phyloP scores from a whole-genome alignment of 2,329 filamentous ascomycete genomes.

The Fusarium verticillioides region DNA sequence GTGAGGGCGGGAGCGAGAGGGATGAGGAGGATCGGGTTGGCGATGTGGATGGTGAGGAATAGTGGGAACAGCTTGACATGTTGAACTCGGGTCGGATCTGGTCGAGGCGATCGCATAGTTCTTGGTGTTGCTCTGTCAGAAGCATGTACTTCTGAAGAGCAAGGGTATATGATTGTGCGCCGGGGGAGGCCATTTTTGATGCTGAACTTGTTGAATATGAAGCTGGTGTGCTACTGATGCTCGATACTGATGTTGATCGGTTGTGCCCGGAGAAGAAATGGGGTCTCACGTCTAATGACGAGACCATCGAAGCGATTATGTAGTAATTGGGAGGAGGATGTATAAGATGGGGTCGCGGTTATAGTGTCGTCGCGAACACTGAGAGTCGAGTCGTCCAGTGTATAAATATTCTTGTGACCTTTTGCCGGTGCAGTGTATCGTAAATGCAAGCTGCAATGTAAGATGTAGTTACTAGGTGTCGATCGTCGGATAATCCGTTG shows the following conservation, averaged over 20 bases:
- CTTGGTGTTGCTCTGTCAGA: conserved; percentile 65
- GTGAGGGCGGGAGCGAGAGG: conserved; percentile 61
- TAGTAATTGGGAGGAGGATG: conserved; percentile 7
- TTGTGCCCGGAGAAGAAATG: conserved; percentile 42
- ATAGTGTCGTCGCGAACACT: conserved; percentile 23
- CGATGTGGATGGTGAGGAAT: conserved; percentile 68
- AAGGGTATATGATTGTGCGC: conserved; percentile 54
- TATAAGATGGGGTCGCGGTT: conserved; percentile 7
- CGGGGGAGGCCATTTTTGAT: conserved; percentile 45
- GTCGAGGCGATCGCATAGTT: conserved; percentile 62
- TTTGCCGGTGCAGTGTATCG: conserved; percentile 11
- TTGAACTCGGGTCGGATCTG: conserved; percentile 58
- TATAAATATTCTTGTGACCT: conserved; percentile 17
- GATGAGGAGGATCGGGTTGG: conserved; percentile 64
- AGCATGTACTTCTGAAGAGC: conserved; percentile 66
- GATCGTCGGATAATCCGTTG: conserved; percentile 26
- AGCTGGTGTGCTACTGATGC: conserved; percentile 15
- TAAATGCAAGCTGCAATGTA: conserved; percentile 19
- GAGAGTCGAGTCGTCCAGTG: not conserved
- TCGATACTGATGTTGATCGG: conserved; percentile 39
- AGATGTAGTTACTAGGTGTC: conserved; percentile 31
- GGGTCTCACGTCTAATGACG: conserved; percentile 46
- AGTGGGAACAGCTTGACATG: conserved; percentile 49
- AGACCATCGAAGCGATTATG: conserved; percentile 48
- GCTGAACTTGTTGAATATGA: conserved; percentile 3